Conservation (phyloP, 225 moss, liverwort and hornwort species). For the Physcomitrium patens region DNA sequence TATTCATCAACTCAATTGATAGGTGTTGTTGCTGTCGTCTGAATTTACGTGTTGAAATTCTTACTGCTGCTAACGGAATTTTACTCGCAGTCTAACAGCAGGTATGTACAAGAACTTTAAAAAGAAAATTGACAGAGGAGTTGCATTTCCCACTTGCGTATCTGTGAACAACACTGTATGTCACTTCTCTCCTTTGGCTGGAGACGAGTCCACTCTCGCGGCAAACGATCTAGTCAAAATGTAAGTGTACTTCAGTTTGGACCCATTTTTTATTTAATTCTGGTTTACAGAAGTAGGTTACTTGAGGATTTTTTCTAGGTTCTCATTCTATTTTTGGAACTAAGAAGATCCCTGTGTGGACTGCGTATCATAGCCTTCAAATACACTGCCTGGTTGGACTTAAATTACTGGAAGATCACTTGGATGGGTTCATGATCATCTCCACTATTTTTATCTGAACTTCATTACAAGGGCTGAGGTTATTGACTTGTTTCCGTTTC, state of each 20-base stretch:
- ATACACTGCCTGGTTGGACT: not conserved
- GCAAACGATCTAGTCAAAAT: constrained; percentile 87
- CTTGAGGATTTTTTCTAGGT: not conserved
- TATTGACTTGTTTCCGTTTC: not conserved
- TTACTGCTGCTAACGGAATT: constrained; percentile 12
- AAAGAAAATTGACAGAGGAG: constrained; percentile 95
- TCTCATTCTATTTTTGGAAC: not conserved
- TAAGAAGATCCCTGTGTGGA: no score
- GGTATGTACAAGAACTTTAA: constrained; percentile 93
- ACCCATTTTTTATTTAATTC: not conserved
- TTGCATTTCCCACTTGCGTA: constrained; percentile 96
- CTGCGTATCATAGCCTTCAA: not conserved
- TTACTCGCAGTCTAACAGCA: constrained; percentile 76
- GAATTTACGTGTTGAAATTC: not conserved
- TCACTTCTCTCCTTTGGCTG: constrained; percentile 96
- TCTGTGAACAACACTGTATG: constrained; percentile 95
- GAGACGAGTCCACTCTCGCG: constrained; percentile 71
- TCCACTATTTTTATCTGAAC: no score
- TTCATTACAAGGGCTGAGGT: no score
- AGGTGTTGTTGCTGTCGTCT: not conserved
- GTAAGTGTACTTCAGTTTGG: constrained; percentile 45
- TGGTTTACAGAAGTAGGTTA: not conserved
- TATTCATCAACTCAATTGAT: not conserved
- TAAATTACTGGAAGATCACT: not conserved
- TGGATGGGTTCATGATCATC: no score